Conservation (phyloP, 768 basidiomycete species). For the Strobilomyces echinocephalus region DNA sequence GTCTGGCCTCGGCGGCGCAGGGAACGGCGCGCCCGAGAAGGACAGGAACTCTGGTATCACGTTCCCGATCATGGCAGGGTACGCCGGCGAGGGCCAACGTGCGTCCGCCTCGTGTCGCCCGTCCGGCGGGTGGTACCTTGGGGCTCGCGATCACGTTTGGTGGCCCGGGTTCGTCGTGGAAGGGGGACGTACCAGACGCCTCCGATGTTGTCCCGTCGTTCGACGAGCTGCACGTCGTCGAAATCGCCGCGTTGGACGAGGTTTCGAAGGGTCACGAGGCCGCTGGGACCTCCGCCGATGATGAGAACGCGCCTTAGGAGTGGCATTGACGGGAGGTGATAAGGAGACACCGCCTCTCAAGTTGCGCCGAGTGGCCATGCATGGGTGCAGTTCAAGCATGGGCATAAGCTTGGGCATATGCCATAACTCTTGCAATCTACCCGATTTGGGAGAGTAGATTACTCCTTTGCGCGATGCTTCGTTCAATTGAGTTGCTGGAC, state of each 20-base stretch:
- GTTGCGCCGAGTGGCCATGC: not conserved
- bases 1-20: slow-evolving; percentile 13
- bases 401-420: not conserved
- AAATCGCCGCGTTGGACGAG: slow-evolving; percentile 39
- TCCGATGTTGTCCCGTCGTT: slow-evolving; percentile 43
- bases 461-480: not conserved
- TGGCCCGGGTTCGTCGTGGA: not conserved
- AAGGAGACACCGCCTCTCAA: not conserved
- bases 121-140: slow-evolving; percentile 14
- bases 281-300: slow-evolving; percentile 45
- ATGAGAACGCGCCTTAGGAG: slow-evolving; percentile 31
- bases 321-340: not conserved
- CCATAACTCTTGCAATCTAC: not conserved
- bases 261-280: slow-evolving; percentile 48
- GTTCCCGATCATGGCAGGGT: slow-evolving; percentile 46
- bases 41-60: slow-evolving; percentile 40
- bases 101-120: not conserved
- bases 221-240: slow-evolving; percentile 41
- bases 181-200: slow-evolving; percentile 45
- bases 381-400: not conserved
- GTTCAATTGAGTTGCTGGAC: not conserved
- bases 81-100: slow-evolving; percentile 45
- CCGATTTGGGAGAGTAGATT: not conserved
- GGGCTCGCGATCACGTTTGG: not conserved
- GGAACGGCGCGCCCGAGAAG: slow-evolving; percentile 30